Base-by-base conservation (phyloP, 495 filamentous ascomycete genomes). In the Xylaria curta region DNA sequence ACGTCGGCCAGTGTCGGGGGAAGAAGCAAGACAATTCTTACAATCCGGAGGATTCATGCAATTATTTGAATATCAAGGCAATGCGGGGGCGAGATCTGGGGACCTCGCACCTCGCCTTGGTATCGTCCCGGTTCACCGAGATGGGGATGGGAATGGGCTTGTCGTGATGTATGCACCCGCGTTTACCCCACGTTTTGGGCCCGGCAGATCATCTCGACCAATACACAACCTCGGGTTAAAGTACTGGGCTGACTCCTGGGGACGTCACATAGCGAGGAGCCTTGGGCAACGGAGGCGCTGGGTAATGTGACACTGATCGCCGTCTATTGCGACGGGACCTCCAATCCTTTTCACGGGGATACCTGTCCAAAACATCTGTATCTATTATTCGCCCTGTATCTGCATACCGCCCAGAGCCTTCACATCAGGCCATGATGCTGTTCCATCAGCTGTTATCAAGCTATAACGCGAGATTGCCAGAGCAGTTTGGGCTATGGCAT, bases 151-250 rank as follows among this genome's bases (percentile, higher is more conserved):
- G 28, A 31, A 31, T 31, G 73, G 46, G n/a, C n/a, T 44, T 31
- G 67, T 63, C 70, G 61, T 24, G 44, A 49, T 38, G 6, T 36
- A 49, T 38, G 6, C 21, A 49, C 46, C 47, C 31, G 49, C 49
- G 49, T 67, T 68, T 78, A 76, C 76, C 75, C 76, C 76, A 78
- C 73, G 76, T 71, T 74, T 54, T 70, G 66, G 33, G 54, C 36
- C 68, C 76, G 76, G 76, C 76, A 78, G 75, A 78, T 78, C 73
- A 70, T 58, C 68, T 70, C 56, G 26, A 71, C 76, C 75, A 76
- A 76, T 76, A 40, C 46, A 28, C 44, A 53, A 13, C 36, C 15
- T 36, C 31, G 69, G 76, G 73, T 63, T 75, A 78, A 78, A 78
- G 31, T 42, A 36, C 65, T n/a, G n/a, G 28, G 21, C 19, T 53